These are phyloP conservation scores for Exophiala sideris DNA, from an alignment of 2,329 filamentous ascomycete genomes.

Conservation along the genomic window DNA sequence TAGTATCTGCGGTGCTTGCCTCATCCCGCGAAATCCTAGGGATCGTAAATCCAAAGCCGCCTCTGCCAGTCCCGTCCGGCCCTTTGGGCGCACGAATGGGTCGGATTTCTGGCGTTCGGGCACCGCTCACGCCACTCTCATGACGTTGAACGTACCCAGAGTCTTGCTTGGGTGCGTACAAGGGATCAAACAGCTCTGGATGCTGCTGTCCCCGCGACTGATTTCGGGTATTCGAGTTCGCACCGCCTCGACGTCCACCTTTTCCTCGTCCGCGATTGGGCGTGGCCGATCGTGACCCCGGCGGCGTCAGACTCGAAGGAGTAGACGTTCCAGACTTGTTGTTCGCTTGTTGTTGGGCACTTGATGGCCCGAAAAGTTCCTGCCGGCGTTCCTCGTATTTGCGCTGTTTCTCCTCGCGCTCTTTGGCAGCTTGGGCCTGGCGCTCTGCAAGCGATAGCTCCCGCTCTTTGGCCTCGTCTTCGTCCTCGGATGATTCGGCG, in stretches of 20 bases:
- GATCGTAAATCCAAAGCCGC: conserved; percentile 68
- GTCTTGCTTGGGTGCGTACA: conserved; percentile 63
- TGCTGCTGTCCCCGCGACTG: conserved; percentile 33
- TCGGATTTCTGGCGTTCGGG: conserved; percentile 33
- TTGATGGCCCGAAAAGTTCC: conserved; percentile 71
- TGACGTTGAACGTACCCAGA: conserved; percentile 46
- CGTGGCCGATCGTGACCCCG: conserved; percentile 39
- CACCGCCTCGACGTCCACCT: conserved; percentile 15
- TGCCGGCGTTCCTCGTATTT: conserved; percentile 86
- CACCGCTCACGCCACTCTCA: conserved; percentile 31
- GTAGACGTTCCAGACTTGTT: conserved; percentile 56
- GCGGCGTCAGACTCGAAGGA: conserved; percentile 61
- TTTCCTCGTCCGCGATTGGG: conserved; percentile 36
- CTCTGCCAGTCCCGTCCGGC: conserved; percentile 71
- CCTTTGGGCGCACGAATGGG: conserved; percentile 72
- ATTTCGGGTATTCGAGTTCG: conserved; percentile 17
- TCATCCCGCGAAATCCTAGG: not conserved
- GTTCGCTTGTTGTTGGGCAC: conserved; percentile 23
- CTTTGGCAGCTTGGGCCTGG: conserved; percentile 70
- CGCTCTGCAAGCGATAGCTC: conserved; percentile 73
- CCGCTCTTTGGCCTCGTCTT: conserved; percentile 57
- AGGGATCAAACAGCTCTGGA: conserved; percentile 74
- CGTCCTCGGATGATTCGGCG: conserved; percentile 60
- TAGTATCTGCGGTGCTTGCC: not conserved
- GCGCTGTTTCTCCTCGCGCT: conserved; percentile 83